Percentiles rank a stretch among this genome's conserved stretches.
Conservation (phyloP, 139 green algal genomes). For the Chlorella sp. region DNA sequence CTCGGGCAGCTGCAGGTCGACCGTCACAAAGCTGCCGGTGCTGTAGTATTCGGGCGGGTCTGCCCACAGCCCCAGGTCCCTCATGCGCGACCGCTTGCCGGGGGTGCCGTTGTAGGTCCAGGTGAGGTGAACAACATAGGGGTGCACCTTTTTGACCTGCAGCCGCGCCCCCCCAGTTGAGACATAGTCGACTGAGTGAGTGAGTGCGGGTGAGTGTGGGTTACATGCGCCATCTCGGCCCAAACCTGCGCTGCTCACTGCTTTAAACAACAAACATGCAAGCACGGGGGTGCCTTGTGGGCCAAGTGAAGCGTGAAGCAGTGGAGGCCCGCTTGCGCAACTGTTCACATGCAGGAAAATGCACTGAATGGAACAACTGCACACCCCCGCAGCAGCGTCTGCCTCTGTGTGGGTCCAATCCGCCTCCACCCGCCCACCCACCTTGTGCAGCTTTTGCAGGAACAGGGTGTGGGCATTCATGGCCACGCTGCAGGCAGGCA, state of each 20-base stretch:
- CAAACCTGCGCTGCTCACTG: no score
- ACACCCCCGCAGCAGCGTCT: no score
- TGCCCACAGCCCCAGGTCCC: constrained; percentile 25
- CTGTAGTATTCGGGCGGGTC: constrained; percentile 9
- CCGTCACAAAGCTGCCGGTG: constrained; percentile 12
- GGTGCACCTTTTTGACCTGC: constrained; percentile 16
- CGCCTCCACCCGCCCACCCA: background rate
- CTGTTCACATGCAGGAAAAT: no score
- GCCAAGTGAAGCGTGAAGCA: no score
- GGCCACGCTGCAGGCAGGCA: background rate
- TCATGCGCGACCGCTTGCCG: constrained; percentile 34
- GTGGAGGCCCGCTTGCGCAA: no score
- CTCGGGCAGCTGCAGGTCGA: constrained; percentile 15
- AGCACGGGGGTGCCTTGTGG: no score
- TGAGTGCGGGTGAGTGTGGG: background rate
- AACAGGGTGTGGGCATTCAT: constrained; percentile 26
- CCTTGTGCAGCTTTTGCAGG: constrained; percentile 42
- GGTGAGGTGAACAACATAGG: constrained; percentile 34
- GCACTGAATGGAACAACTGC: no score
- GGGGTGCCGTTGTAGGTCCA: constrained; percentile 41
- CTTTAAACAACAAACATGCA: no score
- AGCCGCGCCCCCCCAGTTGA: background rate
- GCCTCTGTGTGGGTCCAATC: no score
- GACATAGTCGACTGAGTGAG: no score
- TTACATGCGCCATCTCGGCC: no score